phyloP scores from a whole-genome alignment of 352 stramenopile species.

The Pythium phragmiticola region DNA sequence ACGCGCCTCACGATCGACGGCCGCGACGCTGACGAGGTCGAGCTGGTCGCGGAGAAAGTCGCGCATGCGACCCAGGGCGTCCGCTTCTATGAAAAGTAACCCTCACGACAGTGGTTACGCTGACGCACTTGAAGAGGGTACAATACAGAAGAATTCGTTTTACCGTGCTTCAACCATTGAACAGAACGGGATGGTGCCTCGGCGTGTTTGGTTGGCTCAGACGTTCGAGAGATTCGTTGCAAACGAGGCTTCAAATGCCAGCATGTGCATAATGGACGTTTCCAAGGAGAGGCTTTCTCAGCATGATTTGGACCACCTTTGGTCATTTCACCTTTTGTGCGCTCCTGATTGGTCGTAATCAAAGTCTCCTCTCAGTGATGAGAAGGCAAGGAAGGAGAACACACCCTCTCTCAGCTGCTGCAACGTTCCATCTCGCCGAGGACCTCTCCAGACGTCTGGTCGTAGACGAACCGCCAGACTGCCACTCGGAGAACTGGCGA shows the following conservation, averaged over 20 bases:
- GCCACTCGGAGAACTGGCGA: not conserved
- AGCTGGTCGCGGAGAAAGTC: conserved; percentile 52
- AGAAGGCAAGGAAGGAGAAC: conserved; percentile 11
- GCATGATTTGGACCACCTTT: conserved; percentile 5
- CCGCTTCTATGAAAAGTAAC: conserved; percentile 11
- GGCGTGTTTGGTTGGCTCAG: not conserved
- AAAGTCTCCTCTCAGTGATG: conserved; percentile 7
- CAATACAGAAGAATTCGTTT: too few relatives aligned
- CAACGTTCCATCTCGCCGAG: not conserved
- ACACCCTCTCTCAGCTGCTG: not conserved
- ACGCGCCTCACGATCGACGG: conserved; percentile 70
- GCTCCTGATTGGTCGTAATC: conserved; percentile 11
- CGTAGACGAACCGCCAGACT: conserved; percentile 9
- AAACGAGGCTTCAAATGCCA: not conserved
- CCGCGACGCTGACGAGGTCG: conserved; percentile 47
- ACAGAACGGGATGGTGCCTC: not conserved
- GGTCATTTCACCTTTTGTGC: not conserved
- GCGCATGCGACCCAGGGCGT: conserved; percentile 26
- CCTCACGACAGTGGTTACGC: not conserved
- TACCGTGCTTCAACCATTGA: conserved; percentile 6
- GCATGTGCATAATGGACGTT: too few relatives aligned
- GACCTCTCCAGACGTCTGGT: not conserved
- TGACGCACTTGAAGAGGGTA: conserved; percentile 4
- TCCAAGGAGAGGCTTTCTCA: too few relatives aligned
- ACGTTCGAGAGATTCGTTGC: not conserved